Percentiles rank a stretch among this genome's conserved stretches.
These are phyloP conservation scores for Lentinula edodes DNA, from an alignment of 768 basidiomycete genomes.

Conservation along the genomic window DNA sequence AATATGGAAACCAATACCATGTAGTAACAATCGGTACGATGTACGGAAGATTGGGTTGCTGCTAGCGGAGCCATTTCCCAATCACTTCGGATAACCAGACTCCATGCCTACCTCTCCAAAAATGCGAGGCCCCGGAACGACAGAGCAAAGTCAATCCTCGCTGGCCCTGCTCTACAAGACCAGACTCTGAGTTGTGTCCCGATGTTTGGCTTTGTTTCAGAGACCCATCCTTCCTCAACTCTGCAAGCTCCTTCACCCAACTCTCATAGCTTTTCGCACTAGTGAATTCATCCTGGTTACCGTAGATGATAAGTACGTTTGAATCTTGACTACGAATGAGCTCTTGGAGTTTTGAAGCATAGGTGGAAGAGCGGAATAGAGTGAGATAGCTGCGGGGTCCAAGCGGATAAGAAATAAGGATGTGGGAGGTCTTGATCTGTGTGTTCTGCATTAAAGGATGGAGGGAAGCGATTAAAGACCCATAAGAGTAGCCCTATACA, in stretches of 20 bases:
- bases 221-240: background rate
- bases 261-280: background rate
- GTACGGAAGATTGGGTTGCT: too few relatives aligned
- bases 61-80: background rate
- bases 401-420: conserved; percentile 75
- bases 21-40: too few relatives aligned
- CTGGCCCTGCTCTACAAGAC: background rate
- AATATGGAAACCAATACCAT: background rate
- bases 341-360: conserved; percentile 43
- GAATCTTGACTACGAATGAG: conserved; percentile 41
- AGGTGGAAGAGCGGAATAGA: conserved; percentile 54
- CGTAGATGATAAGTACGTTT: conserved; percentile 60
- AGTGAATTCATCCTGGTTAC: conserved; percentile 18
- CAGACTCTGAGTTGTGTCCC: too few relatives aligned
- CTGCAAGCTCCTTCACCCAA: background rate
- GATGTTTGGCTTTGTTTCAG: too few relatives aligned
- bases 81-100: background rate
- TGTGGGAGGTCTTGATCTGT: conserved; percentile 52
- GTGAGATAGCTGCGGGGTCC: conserved; percentile 64
- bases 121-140: background rate
- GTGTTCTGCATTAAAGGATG: conserved; percentile 44
- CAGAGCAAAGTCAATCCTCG: background rate
- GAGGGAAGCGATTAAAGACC: conserved; percentile 66
- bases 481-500: conserved; percentile 80
- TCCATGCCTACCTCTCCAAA: background rate